Evolutionary conservation across 305 asterid species (phyloP), one percentile per base, ranked within the genome.

Genomic region (Fraxinus velutina): DNA sequence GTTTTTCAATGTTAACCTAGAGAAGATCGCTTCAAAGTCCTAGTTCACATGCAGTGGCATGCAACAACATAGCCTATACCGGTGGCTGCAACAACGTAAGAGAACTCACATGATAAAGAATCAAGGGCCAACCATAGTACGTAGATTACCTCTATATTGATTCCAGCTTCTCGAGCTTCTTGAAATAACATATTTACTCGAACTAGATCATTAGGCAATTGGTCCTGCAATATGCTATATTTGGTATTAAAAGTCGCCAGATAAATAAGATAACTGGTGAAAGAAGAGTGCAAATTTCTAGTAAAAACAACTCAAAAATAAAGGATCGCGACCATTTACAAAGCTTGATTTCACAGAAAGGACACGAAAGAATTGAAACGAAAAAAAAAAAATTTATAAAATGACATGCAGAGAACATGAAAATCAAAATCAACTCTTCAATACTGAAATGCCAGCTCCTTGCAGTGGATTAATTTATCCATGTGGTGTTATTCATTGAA

Each of bases 91-190:
- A 29, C 21, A 21, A 0, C 12, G 12, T 6, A 15, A 70, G 42
- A 70, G 75, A 70, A 70, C 42, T 70, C 75, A 30, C 73, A 15
- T 30, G 22, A 30, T 32, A 70, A 70, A 70, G 44, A 30, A 71
- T 71, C 44, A 71, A 71, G 47, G 75, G 75, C 75, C 75, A 32
- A 71, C 19, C 21, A 68, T 29, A 71, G 24, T 42, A 29, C 36
- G 68, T 37, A 78, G 78, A 79, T 44, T 82, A 95, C 99, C 97
- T 94, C 94, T 85, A 96, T 93, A 81, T 44, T 27, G 39, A 96
- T 91, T 76, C 99, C 97, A 80, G 97, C 90, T 89, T 92, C 93
- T 68, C 95, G 97, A 81, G 99, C 97, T 87, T 91, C 92, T 76
- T 82, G 91, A 87, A 96, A 96, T 79, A 96, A 88, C 93, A 89